phyloP scores from a whole-genome alignment of 2,329 filamentous ascomycete genomes.

The Colletotrichum liriopes region DNA sequence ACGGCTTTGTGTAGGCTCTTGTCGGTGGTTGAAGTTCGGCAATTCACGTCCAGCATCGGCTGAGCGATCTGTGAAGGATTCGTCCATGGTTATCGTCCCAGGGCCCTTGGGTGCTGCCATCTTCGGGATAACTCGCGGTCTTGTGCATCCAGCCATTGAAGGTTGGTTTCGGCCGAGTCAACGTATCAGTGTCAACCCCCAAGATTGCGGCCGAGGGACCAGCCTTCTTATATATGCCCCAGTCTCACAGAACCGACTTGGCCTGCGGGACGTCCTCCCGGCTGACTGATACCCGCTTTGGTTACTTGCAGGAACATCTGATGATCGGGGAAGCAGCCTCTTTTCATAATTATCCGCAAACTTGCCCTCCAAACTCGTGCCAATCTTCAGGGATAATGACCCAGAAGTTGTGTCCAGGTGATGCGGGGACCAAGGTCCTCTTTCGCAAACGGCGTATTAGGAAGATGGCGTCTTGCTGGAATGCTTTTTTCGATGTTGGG shows the following conservation, averaged over 20 bases:
- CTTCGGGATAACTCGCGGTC: neutral
- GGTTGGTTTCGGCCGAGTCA: neutral
- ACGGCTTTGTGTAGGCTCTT: neutral
- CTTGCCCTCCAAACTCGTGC: neutral
- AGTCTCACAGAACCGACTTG: neutral
- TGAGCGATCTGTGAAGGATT: neutral
- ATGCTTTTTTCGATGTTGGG: neutral
- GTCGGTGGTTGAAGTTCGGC: neutral
- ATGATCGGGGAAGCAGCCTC: slow-evolving; percentile 23
- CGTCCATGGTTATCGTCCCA: too few relatives aligned
- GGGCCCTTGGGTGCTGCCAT: neutral
- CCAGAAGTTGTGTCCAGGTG: neutral
- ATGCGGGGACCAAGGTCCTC: neutral
- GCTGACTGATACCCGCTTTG: neutral
- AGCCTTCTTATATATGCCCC: slow-evolving; percentile 14
- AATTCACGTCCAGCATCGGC: slow-evolving; percentile 20
- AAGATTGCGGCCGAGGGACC: neutral
- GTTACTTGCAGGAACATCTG: slow-evolving; percentile 22
- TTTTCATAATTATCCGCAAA: neutral
- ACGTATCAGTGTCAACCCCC: neutral
- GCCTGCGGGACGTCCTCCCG: neutral
- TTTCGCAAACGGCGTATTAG: neutral
- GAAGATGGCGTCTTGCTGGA: neutral
- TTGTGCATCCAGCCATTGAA: neutral
- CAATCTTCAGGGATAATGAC: neutral